These are phyloP conservation scores for Sanghuangporus weigelae DNA, from an alignment of 1,284 basidiomycete genomes.

Conservation along the genomic window DNA sequence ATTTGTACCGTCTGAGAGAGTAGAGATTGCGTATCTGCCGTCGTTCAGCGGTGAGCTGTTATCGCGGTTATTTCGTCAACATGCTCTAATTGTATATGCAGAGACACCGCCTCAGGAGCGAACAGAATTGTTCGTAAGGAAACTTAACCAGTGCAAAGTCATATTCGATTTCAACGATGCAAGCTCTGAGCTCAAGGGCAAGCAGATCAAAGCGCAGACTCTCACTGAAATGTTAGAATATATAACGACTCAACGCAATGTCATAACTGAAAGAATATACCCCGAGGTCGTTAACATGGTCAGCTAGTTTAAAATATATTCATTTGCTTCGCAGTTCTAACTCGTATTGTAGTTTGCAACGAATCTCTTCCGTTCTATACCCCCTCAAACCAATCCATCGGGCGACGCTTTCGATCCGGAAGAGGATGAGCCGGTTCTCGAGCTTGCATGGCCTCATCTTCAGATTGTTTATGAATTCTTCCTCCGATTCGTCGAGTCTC, in stretches of 20 bases:
- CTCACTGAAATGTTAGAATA: conserved; percentile 99
- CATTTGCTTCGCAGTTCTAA: conserved; percentile 9
- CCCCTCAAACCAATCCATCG: conserved; percentile 96
- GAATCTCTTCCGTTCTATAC: conserved; percentile 99
- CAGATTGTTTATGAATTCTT: conserved; percentile 99
- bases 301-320: conserved; percentile 26
- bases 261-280: conserved; percentile 97
- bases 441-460: conserved; percentile 98
- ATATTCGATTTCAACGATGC: conserved; percentile 99
- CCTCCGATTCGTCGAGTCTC: conserved; percentile 96
- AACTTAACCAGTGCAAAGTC: conserved; percentile 94
- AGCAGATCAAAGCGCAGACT: conserved; percentile 98
- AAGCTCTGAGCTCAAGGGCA: conserved; percentile 91
- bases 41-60: conserved; percentile 79
- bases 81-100: conserved; percentile 30
- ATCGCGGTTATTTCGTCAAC: conserved; percentile 13
- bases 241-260: conserved; percentile 93
- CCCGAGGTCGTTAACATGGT: conserved; percentile 99
- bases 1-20: conserved; percentile 94
- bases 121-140: conserved; percentile 89
- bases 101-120: conserved; percentile 90
- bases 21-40: conserved; percentile 93
- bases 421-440: conserved; percentile 98
- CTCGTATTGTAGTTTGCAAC: conserved; percentile 70
- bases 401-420: conserved; percentile 99